phyloP scores from a whole-genome alignment of 805 yeast species.

The Myxozyma vanderwaltii region DNA sequence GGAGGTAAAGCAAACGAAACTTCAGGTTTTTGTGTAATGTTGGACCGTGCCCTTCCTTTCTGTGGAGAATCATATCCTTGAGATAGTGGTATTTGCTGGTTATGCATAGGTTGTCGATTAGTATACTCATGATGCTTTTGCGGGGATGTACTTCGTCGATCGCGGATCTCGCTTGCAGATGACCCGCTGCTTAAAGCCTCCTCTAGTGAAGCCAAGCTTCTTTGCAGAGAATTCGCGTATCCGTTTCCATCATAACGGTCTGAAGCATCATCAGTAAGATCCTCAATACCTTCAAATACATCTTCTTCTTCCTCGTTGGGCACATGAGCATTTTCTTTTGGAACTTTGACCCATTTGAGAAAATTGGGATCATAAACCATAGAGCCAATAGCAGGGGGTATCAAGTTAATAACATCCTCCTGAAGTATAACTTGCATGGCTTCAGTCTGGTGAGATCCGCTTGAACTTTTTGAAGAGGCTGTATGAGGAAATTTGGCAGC shows the following conservation, averaged over 20 bases:
- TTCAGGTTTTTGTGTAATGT: slow-evolving; percentile 11
- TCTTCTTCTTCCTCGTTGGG: slow-evolving; percentile 31
- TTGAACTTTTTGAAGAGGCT: slow-evolving; percentile 11
- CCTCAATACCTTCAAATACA: slow-evolving; percentile 38
- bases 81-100: too few species aligned
- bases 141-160: slow-evolving; percentile 13
- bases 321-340: slow-evolving; percentile 3
- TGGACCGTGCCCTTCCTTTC: background rate
- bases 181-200: slow-evolving; percentile 17
- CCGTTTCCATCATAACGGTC: background rate
- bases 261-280: slow-evolving; percentile 22
- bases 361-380: slow-evolving; percentile 29
- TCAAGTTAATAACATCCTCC: slow-evolving; percentile 20
- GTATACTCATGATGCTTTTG: slow-evolving; percentile 9
- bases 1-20: slow-evolving; percentile 22
- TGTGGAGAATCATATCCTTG: background rate
- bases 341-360: slow-evolving; percentile 32
- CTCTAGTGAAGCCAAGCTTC: slow-evolving; percentile 24
- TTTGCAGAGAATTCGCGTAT: slow-evolving; percentile 16
- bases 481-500: background rate
- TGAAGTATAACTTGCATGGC: slow-evolving; percentile 30
- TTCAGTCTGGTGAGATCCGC: slow-evolving; percentile 11
- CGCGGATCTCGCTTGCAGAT: background rate
- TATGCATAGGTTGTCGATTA: background rate
- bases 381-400: slow-evolving; percentile 11